Evolutionary conservation across 208 protist species (phyloP).

Genomic region (Leishmania lainsoni): DNA sequence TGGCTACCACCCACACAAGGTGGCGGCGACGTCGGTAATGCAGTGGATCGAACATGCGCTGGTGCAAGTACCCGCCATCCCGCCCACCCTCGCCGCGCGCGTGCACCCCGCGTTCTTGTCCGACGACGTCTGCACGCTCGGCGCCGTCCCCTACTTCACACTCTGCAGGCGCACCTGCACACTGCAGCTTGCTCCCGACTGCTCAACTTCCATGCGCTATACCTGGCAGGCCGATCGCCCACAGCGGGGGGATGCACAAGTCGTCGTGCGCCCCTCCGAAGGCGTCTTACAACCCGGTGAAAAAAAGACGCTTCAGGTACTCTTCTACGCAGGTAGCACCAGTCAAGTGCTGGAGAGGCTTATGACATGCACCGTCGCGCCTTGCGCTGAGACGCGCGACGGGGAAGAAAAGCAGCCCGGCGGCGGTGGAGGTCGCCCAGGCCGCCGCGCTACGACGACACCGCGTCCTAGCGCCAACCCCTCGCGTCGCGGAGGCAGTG

Average conservation of each 20-base stretch:
- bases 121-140: slow-evolving; percentile 70
- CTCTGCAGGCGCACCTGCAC: slow-evolving; percentile 75
- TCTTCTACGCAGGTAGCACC: slow-evolving; percentile 77
- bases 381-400: slow-evolving; percentile 33
- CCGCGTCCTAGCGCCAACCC: not conserved
- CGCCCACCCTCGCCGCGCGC: slow-evolving; percentile 30
- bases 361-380: slow-evolving; percentile 58
- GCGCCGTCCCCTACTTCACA: slow-evolving; percentile 78
- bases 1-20: slow-evolving; percentile 82
- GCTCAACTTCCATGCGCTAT: slow-evolving; percentile 16
- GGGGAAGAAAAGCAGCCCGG: slow-evolving; percentile 14
- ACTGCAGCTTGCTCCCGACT: slow-evolving; percentile 37
- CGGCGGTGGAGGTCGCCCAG: not conserved
- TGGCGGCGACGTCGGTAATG: slow-evolving; percentile 22
- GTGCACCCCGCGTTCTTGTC: slow-evolving; percentile 55
- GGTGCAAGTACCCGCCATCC: slow-evolving; percentile 47
- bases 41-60: slow-evolving; percentile 52
- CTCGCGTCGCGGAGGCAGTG: not conserved
- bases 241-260: slow-evolving; percentile 56
- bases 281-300: slow-evolving; percentile 64
- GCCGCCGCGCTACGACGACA: slow-evolving; percentile 1
- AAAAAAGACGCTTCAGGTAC: slow-evolving; percentile 45
- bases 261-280: slow-evolving; percentile 44
- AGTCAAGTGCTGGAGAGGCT: slow-evolving; percentile 77
- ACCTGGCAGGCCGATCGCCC: slow-evolving; percentile 37